Evolutionary conservation across 75 land plant genomes (phyloP).

Genomic region (Cryptomeria japonica): DNA sequence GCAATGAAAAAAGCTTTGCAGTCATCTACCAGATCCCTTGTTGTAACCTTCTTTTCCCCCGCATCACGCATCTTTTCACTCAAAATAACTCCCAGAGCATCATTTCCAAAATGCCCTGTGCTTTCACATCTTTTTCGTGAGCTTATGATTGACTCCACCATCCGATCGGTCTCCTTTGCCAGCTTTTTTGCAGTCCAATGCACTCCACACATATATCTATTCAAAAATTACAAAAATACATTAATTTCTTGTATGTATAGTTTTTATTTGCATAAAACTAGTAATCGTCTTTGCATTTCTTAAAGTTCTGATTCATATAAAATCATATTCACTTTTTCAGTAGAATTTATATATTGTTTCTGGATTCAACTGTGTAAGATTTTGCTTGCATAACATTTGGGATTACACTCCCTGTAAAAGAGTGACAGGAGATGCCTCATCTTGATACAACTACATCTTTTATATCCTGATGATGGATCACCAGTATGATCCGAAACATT

Average conservation of each 20-base stretch:
- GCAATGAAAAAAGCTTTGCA: conserved; percentile 78
- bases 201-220: conserved; percentile 28
- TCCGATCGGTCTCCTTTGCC: conserved; percentile 24
- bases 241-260: background rate
- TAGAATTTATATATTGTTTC: no score
- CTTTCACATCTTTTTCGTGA: conserved; percentile 2
- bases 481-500: no score
- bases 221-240: conserved; percentile 14
- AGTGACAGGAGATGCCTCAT: no score
- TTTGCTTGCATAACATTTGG: no score
- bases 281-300: no score
- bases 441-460: no score
- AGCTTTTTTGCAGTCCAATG: conserved; percentile 19
- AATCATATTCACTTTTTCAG: no score
- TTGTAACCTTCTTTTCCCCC: background rate
- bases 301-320: no score
- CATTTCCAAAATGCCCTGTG: conserved; percentile 2
- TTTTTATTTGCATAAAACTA: background rate
- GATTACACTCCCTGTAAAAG: no score
- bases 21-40: conserved; percentile 48
- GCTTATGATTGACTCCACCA: conserved; percentile 26
- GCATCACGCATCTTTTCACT: background rate
- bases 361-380: no score
- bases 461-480: no score
- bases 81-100: conserved; percentile 28